phyloP scores from a whole-genome alignment of 1,284 basidiomycete genomes.

The Megacollybia platyphylla region DNA sequence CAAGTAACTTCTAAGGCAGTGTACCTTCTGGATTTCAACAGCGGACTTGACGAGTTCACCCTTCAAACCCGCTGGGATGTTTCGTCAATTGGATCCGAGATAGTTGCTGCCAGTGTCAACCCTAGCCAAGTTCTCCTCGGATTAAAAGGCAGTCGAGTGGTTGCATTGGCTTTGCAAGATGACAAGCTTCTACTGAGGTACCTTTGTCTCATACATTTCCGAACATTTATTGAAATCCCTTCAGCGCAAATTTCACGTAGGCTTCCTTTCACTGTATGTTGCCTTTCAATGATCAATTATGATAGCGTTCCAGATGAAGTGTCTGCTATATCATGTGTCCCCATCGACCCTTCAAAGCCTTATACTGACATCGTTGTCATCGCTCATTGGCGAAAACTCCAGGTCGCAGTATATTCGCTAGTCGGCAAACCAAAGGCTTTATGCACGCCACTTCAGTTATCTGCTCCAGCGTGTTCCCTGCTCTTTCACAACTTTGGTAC shows the following conservation, averaged over 20 bases:
- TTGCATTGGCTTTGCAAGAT: constrained; percentile 35
- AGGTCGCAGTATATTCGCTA: constrained; percentile 42
- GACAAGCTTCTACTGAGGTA: constrained; percentile 6
- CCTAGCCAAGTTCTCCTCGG: constrained; percentile 57
- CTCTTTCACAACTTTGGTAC: constrained; percentile 52
- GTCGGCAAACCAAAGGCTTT: constrained; percentile 24
- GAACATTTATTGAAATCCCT: no score
- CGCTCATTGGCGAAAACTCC: constrained; percentile 68
- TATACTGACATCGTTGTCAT: constrained; percentile 43
- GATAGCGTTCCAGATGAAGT: constrained; percentile 28
- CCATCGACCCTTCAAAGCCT: constrained; percentile 31
- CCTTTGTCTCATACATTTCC: constrained; percentile 3
- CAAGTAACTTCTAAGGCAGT: constrained; percentile 61
- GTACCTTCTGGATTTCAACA: constrained; percentile 40
- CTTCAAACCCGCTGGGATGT: not conserved
- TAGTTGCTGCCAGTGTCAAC: constrained; percentile 60
- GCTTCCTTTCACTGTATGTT: not conserved
- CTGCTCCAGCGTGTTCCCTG: constrained; percentile 58
- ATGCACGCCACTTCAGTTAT: constrained; percentile 31
- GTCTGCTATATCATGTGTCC: constrained; percentile 51
- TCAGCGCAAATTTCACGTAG: no score
- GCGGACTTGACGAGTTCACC: constrained; percentile 14
- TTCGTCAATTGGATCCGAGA: constrained; percentile 17
- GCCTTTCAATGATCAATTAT: constrained; percentile 1
- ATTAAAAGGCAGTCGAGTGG: constrained; percentile 42